Conservation (phyloP, 805 yeast species). For the Schwanniomyces vanrijiae region DNA sequence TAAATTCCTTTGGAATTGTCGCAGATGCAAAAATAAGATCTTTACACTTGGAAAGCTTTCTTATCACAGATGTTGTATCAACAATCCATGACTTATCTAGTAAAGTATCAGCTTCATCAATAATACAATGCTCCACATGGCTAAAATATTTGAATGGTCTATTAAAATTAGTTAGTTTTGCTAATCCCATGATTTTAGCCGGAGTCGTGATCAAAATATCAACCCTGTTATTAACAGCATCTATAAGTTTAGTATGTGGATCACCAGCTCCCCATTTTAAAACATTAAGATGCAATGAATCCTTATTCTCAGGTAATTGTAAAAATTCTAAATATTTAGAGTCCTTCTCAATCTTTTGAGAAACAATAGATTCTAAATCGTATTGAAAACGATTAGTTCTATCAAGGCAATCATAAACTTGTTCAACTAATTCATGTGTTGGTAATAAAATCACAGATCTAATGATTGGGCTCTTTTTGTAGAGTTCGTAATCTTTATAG, state of each 20-base stretch:
- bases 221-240: slow-evolving; percentile 48
- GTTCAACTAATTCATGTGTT: slow-evolving; percentile 84
- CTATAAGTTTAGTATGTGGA: slow-evolving; percentile 52
- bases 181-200: slow-evolving; percentile 55
- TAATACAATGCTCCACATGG: slow-evolving; percentile 59
- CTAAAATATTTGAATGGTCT: slow-evolving; percentile 39
- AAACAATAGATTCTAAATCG: slow-evolving; percentile 15
- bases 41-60: slow-evolving; percentile 49
- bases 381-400: slow-evolving; percentile 25
- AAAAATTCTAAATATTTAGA: slow-evolving; percentile 22
- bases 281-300: slow-evolving; percentile 41
- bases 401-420: slow-evolving; percentile 55
- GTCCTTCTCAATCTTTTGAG: slow-evolving; percentile 16
- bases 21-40: slow-evolving; percentile 84
- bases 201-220: slow-evolving; percentile 90
- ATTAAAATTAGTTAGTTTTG: slow-evolving; percentile 26
- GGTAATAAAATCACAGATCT: slow-evolving; percentile 82
- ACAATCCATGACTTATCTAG: slow-evolving; percentile 78
- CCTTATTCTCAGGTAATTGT: slow-evolving; percentile 17
- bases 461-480: slow-evolving; percentile 37
- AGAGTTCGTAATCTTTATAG: slow-evolving; percentile 17
- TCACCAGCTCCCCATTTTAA: slow-evolving; percentile 66
- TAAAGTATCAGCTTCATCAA: slow-evolving; percentile 93
- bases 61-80: slow-evolving; percentile 59
- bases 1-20: slow-evolving; percentile 80